Conservation (phyloP, 2,329 filamentous ascomycete species). For the Beauveria scarabaeidicola region DNA sequence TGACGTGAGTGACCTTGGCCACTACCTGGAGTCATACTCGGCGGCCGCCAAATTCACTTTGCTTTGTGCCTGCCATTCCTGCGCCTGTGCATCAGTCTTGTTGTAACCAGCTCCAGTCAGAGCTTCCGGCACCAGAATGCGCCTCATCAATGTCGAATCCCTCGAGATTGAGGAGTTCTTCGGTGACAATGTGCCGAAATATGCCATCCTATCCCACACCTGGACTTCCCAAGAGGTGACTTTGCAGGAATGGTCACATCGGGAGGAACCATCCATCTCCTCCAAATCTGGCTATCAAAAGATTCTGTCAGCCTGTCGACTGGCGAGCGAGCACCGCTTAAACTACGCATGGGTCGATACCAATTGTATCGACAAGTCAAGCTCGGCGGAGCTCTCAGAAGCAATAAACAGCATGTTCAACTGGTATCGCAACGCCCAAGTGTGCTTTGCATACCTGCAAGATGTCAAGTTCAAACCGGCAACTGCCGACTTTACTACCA, state of each 20-base stretch:
- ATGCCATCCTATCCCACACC: constrained; percentile 19
- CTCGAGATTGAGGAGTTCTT: neutral
- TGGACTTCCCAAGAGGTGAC: constrained; percentile 12
- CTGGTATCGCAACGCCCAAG: neutral
- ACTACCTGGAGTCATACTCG: too few relatives aligned
- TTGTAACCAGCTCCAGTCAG: too few relatives aligned
- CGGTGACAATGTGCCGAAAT: constrained; percentile 13
- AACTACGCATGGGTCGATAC: constrained; percentile 22
- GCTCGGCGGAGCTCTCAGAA: neutral
- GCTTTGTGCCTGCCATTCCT: too few relatives aligned
- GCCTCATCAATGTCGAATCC: neutral
- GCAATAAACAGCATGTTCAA: neutral
- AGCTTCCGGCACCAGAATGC: neutral
- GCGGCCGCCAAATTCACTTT: too few relatives aligned
- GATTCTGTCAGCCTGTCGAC: neutral
- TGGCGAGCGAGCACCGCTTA: constrained; percentile 8
- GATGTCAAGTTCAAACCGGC: constrained; percentile 9
- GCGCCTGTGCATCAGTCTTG: too few relatives aligned
- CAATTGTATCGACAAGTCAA: neutral
- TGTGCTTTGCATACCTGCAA: neutral
- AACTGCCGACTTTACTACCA: neutral
- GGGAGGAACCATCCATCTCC: neutral
- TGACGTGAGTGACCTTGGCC: too few relatives aligned
- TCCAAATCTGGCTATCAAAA: neutral
- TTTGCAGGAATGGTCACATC: neutral